Percentiles rank a stretch among this genome's conserved stretches.
phyloP scores from a whole-genome alignment of 106 monocot species.

The Phalaenopsis equestris region DNA sequence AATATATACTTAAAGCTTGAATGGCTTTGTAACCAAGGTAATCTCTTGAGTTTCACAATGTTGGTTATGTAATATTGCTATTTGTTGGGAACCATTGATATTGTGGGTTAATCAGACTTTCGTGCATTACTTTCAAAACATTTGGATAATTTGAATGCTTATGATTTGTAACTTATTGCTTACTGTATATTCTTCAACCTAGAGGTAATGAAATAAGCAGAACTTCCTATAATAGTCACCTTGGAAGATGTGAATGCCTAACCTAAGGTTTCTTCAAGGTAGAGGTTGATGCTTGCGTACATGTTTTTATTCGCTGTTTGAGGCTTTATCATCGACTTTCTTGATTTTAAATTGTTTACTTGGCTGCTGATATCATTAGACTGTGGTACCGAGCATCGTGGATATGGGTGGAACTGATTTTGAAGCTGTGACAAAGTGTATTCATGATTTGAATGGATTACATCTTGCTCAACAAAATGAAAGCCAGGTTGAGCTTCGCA shows the following conservation, averaged over 20 bases:
- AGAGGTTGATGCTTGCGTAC: background rate
- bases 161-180: background rate
- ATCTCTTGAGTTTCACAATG: too few relatives aligned
- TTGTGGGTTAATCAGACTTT: background rate
- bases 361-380: background rate
- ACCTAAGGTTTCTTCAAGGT: background rate
- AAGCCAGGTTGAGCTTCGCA: background rate
- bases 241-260: too few relatives aligned
- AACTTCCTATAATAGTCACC: too few relatives aligned
- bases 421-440: background rate
- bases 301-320: background rate
- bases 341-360: background rate
- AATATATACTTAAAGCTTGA: too few relatives aligned
- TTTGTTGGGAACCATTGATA: too few relatives aligned
- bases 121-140: background rate
- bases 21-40: too few relatives aligned
- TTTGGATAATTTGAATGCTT: constrained; percentile 1
- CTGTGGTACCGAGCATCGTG: background rate
- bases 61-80: too few relatives aligned
- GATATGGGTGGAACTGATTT: background rate
- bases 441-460: background rate
- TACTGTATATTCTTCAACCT: background rate
- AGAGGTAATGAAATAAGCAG: too few relatives aligned
- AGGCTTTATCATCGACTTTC: background rate
- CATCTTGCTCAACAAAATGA: constrained; percentile 1